Conservation (phyloP, 228 moss, liverwort and hornwort species). For the Sphagnum magellanicum region DNA sequence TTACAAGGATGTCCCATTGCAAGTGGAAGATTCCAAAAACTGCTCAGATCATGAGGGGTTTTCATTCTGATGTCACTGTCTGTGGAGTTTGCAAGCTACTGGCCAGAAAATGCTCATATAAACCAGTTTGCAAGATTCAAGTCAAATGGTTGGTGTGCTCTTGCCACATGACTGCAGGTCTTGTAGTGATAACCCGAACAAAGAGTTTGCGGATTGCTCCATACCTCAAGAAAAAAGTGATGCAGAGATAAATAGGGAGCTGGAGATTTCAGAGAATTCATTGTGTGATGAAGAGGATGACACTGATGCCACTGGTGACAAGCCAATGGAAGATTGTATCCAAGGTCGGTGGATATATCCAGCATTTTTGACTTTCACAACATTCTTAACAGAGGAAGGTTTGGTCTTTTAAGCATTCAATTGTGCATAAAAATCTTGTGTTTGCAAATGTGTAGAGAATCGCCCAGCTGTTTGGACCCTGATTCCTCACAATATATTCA, state of each 20-base stretch:
- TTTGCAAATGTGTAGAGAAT: conserved; percentile 17
- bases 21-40: neutral
- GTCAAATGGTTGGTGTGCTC: neutral
- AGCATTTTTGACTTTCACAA: neutral
- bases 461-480: conserved; percentile 75
- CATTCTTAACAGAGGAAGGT: neutral
- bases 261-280: conserved; percentile 81
- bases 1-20: neutral
- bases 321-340: conserved; percentile 39
- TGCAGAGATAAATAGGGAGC: conserved; percentile 80
- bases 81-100: neutral
- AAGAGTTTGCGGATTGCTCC: conserved; percentile 60
- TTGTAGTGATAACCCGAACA: conserved; percentile 81
- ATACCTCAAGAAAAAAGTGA: conserved; percentile 86
- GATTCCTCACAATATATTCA: conserved; percentile 73
- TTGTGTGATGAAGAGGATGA: conserved; percentile 76
- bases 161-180: conserved; percentile 36
- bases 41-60: neutral
- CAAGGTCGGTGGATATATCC: conserved; percentile 19
- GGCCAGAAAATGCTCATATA: neutral
- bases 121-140: neutral
- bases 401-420: neutral
- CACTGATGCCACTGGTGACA: conserved; percentile 68
- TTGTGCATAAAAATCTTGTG: neutral
- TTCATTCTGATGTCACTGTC: neutral